Evolutionary conservation across 2,329 filamentous ascomycete genomes (phyloP), one percentile per base, ranked within the genome.

Genomic region (Anisogramma anomala): DNA sequence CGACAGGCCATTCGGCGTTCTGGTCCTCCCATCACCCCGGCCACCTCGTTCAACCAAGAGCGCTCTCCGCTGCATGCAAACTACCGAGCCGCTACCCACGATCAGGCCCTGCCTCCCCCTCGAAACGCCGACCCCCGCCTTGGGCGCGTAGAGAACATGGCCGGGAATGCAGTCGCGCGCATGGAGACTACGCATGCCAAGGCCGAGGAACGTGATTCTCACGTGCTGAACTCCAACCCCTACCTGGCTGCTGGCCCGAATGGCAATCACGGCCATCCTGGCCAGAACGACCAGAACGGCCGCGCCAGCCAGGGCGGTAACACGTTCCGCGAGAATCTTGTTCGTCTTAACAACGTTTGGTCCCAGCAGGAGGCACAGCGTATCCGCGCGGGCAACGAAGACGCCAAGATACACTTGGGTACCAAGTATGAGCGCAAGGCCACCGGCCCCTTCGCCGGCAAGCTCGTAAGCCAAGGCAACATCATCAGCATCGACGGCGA

Each of bases 401-500:
- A 76, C 17, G 66, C 69, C 40, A 79, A 74, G 56, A 68, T 74
- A 13, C 69, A 74, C 50, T 65, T 66, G 19, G 75, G 74, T 18
- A 60, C 78, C 52, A 78, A 74, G 54, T 81, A 80, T 49, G 73
- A 77, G 56, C 68, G 74, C 40, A 79, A 77, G 58, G 56, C 66
- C 23, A 75, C 59, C 3, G 77, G 77, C 0, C 74, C 74, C 0
- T 79, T 80, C 45, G 63, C 68, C 47, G 76, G 75, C 18, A 77
- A 78, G 53, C 67, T 79, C n/a, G 74, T 77, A 22, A 76, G 72
- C 34, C 68, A 74, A 45, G 72, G 75, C 4, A 69, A 68, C 8
- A 74, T 80, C 17, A 68, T 80, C 50, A 77, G 63, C 35, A 80
- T 81, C 45, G 74, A 80, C 45, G 77, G 75, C 17, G 76, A 80